Evolutionary conservation across 1,284 basidiomycete species (phyloP), one percentile per base, ranked within the genome.

Genomic region (Ceratobasidium sp.): DNA sequence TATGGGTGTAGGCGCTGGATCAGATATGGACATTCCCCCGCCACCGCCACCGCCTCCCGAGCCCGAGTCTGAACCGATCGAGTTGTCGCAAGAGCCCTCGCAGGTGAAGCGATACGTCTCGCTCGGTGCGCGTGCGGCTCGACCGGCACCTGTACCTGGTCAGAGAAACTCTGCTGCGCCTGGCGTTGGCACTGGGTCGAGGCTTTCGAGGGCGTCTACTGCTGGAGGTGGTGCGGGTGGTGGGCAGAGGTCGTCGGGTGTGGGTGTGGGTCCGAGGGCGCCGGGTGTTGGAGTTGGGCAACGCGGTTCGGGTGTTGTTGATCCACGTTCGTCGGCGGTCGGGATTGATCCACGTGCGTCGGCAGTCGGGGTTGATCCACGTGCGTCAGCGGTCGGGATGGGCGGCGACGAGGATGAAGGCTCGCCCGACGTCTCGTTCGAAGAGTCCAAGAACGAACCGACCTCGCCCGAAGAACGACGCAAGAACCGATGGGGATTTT

Each of bases 401-500:
- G 26, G 48, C 68, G 67, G 33, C 33, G 33, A 69, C 28, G 71
- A 74, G 44, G 71, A 74, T 44, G 59, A 74, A 33, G 42, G 23
- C 10, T 64, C 59, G 61, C 61, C 59, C 20, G 71, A 64, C 20
- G 71, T 64, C 13, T 74, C 71, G 2, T 64, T 64, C 33, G 71
- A 74, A 42, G 59, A 59, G 62, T 68, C 42, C 23, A 57, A 56
- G 56, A 40, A 73, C 56, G 57, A 62, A 15, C 23, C 46, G 3
- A 26, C 52, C 20, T 46, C 56, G 33, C 67, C 68, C 20, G 84
- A 85, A 59, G 83, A 84, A 78, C 83, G 80, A 86, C 78, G 74
- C 38, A 40, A 77, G 81, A 77, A 78, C 38, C 68, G 74, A 62
- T 97, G 95, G 95, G 95, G 96, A 2, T 97, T 98, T 86, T 87